Base-by-base conservation (phyloP, 495 filamentous ascomycete genomes). In the Lasiosphaeria hispida region DNA sequence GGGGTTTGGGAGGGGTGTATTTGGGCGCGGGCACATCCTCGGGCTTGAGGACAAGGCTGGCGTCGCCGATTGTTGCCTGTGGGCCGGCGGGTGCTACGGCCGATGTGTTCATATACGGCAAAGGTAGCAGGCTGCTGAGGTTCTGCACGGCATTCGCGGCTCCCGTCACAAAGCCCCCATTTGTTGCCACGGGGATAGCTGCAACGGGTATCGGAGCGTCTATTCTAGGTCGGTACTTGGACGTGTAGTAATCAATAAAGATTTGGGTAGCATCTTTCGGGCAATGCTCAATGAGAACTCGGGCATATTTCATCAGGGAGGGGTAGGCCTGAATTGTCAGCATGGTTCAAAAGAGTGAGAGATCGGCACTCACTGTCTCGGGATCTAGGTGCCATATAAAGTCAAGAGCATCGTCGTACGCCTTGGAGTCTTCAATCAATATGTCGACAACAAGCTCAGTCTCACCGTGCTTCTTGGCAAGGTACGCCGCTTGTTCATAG, bases 381-480 rank as follows among this genome's bases (percentile, higher is more conserved):
- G 95, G 86, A 53, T 96, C 90, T 35, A 96, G 72, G 23, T 88
- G 83, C 80, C 89, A 92, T 51, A 97, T 92, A 61, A 96, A 98
- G 58, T 92, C 84, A 10, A 97, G 76, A 2, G 94, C 94, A 65
- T 95, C 90, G 5, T 81, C 80, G 66, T 96, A 96, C 45, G 87
- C 85, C 67, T 93, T 92, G 0, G 91, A 91, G 65, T 98, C 92
- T 69, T 98, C 94, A 41, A 97, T 92, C 52, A 98, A 68, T 40
- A 98, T 96, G 69, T 96, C 91, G 9, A 97, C 87, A 1, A 98
- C 94, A 57, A 96, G 80, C 35, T 96, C 92, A 63, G 94, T 89
- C 66, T 98, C 95, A 6, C 89, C 85, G 66, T 97, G 92, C 67
- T 96, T 95, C 53, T 91, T 90, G 10, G 94, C 93, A 45, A 98